Percentiles rank a stretch among this genome's conserved stretches.
Evolutionary conservation across 2,329 filamentous ascomycete genomes (phyloP).

Genomic region (Trichoderma asperellum): DNA sequence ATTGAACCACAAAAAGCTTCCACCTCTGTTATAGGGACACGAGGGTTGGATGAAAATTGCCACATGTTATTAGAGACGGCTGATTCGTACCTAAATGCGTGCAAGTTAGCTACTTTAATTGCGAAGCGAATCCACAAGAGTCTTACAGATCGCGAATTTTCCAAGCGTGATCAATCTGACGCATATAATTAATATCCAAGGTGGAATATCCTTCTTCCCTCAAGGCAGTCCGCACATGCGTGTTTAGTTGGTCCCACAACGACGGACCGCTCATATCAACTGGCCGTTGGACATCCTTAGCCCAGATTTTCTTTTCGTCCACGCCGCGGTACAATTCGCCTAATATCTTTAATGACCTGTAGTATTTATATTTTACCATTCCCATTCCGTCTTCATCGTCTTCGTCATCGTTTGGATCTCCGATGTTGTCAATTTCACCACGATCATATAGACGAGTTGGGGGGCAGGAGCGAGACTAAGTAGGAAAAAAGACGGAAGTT

Average conservation of each 20-base stretch:
- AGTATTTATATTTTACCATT: constrained; percentile 58
- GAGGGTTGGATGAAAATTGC: constrained; percentile 52
- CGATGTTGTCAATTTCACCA: constrained; percentile 46
- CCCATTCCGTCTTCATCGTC: constrained; percentile 49
- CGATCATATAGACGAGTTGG: constrained; percentile 50
- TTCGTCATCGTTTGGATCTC: constrained; percentile 42
- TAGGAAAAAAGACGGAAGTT: neutral
- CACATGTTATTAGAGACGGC: constrained; percentile 47
- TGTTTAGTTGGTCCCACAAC: constrained; percentile 51
- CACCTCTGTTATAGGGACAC: constrained; percentile 50
- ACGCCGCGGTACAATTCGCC: constrained; percentile 73
- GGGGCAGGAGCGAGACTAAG: constrained; percentile 51
- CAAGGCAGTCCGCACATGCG: constrained; percentile 33
- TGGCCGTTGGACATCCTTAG: constrained; percentile 48
- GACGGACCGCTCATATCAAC: constrained; percentile 38
- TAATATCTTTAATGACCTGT: constrained; percentile 68
- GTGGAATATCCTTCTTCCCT: constrained; percentile 3
- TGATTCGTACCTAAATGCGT: constrained; percentile 50
- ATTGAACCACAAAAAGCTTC: constrained; percentile 62
- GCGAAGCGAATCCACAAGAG: neutral
- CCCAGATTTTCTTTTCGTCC: constrained; percentile 70
- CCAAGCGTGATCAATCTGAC: constrained; percentile 45
- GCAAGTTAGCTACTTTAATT: constrained; percentile 29
- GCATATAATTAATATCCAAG: constrained; percentile 41
- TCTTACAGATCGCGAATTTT: constrained; percentile 53